phyloP scores from a whole-genome alignment of 768 basidiomycete species.

The Panaeolus papilionaceus region DNA sequence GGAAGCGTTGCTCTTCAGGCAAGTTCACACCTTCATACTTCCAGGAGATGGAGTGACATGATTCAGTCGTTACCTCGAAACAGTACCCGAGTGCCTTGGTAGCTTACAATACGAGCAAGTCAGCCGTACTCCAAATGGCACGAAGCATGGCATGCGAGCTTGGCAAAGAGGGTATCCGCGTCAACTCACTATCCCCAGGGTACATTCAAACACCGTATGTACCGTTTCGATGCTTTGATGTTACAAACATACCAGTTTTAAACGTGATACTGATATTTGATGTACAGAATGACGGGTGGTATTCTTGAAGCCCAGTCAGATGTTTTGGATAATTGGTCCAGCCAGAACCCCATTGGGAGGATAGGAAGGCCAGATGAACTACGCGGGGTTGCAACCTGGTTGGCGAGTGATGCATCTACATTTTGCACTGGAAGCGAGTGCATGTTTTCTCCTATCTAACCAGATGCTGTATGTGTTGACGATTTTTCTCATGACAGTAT shows the following conservation, averaged over 20 bases:
- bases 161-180: background rate
- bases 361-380: slow-evolving; percentile 77
- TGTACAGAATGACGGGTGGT: slow-evolving; percentile 72
- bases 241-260: no score
- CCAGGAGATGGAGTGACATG: slow-evolving; percentile 26
- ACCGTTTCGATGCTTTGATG: slow-evolving; percentile 34
- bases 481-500: slow-evolving; percentile 44
- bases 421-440: slow-evolving; percentile 88
- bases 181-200: slow-evolving; percentile 76
- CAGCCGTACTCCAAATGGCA: slow-evolving; percentile 80
- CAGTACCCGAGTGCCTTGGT: slow-evolving; percentile 38
- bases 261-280: background rate
- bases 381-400: slow-evolving; percentile 73
- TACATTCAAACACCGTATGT: slow-evolving; percentile 81
- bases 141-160: slow-evolving; percentile 74
- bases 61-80: slow-evolving; percentile 77
- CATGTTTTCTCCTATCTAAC: slow-evolving; percentile 34
- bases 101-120: slow-evolving; percentile 57
- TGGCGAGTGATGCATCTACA: slow-evolving; percentile 77
- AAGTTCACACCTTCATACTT: slow-evolving; percentile 19
- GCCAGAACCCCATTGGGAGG: slow-evolving; percentile 71
- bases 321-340: slow-evolving; percentile 70
- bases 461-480: background rate
- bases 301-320: slow-evolving; percentile 71
- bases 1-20: slow-evolving; percentile 56